phyloP scores from a whole-genome alignment of 192 early-diverging fungal species.

The Dissophora ornata region DNA sequence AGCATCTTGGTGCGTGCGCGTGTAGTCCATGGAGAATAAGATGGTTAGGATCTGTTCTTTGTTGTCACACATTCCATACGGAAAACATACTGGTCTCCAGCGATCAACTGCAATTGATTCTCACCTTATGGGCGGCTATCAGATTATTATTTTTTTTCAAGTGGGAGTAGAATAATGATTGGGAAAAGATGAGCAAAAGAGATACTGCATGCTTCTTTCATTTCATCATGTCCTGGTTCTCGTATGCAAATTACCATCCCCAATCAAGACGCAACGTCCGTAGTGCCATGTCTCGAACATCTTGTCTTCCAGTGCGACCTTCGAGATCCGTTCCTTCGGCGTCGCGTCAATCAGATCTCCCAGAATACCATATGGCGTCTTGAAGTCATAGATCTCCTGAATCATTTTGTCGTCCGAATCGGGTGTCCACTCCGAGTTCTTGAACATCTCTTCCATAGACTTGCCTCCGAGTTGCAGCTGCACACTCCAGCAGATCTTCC shows the following conservation, averaged over 20 bases:
- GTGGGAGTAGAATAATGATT: too few relatives aligned
- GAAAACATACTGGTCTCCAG: too few relatives aligned
- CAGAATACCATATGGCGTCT: neutral
- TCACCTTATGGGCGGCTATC: neutral
- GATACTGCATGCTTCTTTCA: too few relatives aligned
- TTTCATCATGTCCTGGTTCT: too few relatives aligned
- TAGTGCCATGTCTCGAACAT: conserved; percentile 11
- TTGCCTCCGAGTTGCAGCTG: neutral
- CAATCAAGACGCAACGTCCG: conserved; percentile 5
- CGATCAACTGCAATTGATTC: neutral
- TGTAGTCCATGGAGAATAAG: too few relatives aligned
- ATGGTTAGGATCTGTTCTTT: too few relatives aligned
- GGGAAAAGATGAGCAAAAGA: neutral
- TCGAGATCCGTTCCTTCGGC: neutral
- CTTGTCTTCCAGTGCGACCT: conserved; percentile 11
- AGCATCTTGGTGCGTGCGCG: neutral
- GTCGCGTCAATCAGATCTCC: conserved; percentile 13
- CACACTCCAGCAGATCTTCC: conserved; percentile 14
- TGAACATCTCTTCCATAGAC: neutral
- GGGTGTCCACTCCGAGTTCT: conserved; percentile 8
- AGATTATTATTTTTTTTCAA: too few relatives aligned
- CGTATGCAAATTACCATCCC: conserved; percentile 22
- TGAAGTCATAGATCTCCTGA: conserved; percentile 4
- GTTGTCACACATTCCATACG: too few relatives aligned
- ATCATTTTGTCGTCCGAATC: conserved; percentile 10